Evolutionary conservation across 148 eudicot species (phyloP), one percentile per base, ranked within the genome.

Genomic region (Dianthus caryophyllus): DNA sequence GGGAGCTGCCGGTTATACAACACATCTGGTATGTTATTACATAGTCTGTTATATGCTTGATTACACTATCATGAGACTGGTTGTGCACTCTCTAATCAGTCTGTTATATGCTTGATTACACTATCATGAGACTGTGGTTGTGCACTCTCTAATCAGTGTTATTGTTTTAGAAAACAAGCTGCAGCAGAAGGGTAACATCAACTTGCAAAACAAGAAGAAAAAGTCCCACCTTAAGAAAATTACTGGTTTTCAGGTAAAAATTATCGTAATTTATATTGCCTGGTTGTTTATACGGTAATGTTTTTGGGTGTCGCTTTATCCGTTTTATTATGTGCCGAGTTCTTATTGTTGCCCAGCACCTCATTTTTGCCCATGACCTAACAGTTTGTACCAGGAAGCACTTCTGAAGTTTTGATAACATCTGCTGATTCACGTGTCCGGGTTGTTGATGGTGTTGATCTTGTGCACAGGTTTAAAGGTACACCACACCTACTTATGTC

Each of bases 361-460:
- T 53, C 41, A 68, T 10, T 7, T 73, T 69, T 73, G 64, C 47
- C 56, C 66, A 51, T 81, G 61, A 12, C 55, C 73, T 21, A 26
- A 64, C 85, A 93, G 98, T 93, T 93, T 84, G 86, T 84, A 43
- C 94, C 98, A 59, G 91, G 96, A 67, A 93, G 94, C 74, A 71
- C 91, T 62, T 81, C 94, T 26, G 96, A 93, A 80, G 94, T 93
- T 74, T 82, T 89, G 63, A 80, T 93, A 61, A 93, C 98, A 24
- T 93, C 98, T 52, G 94, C 94, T 60, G 98, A 93, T 82, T 93
- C 98, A 51, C 79, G 98, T 46, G 72, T 93, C 73, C 94, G 98
- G 27, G 91, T 93, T 71, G 75, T 87, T 71, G 89, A 93, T 72
- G 89, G 85, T 57, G 72, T 67, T 71, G 98, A 93, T 75, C 77